Evolutionary conservation across 441 rosid species (phyloP).

Genomic region (Breynia disticha): DNA sequence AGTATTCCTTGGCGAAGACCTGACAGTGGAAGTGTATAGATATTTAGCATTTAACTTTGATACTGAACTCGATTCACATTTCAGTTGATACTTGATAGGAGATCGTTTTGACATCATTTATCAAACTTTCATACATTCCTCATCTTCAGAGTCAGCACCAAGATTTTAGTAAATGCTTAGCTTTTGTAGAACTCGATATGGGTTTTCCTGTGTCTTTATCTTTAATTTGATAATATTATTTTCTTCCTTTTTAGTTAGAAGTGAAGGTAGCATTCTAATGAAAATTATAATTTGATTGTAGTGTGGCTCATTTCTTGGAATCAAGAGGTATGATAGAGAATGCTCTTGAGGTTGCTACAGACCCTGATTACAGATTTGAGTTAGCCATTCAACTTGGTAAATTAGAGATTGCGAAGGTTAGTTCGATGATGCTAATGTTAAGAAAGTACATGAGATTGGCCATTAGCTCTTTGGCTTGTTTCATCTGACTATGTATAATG

Average conservation of each 20-base stretch:
- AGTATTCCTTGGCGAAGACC: too few relatives aligned
- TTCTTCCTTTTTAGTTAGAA: slow-evolving; percentile 5
- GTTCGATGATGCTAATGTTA: slow-evolving; percentile 7
- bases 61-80: not conserved
- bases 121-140: not conserved
- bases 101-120: not conserved
- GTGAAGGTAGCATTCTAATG: slow-evolving; percentile 5
- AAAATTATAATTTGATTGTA: slow-evolving; percentile 25
- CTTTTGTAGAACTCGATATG: not conserved
- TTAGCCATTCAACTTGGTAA: slow-evolving; percentile 93
- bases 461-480: not conserved
- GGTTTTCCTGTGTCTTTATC: not conserved
- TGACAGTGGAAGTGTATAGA: too few relatives aligned
- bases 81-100: not conserved
- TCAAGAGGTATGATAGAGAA: slow-evolving; percentile 95
- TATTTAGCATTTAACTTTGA: too few relatives aligned
- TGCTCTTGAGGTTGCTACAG: slow-evolving; percentile 96
- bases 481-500: slow-evolving; percentile 4
- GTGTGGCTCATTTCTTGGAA: slow-evolving; percentile 97
- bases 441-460: not conserved
- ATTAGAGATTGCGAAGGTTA: slow-evolving; percentile 83
- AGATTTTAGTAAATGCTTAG: not conserved
- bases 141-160: not conserved
- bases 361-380: slow-evolving; percentile 93
- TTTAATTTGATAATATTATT: not conserved